phyloP scores from a whole-genome alignment of 2,329 filamentous ascomycete species.

The Pseudopithomyces chartarum region DNA sequence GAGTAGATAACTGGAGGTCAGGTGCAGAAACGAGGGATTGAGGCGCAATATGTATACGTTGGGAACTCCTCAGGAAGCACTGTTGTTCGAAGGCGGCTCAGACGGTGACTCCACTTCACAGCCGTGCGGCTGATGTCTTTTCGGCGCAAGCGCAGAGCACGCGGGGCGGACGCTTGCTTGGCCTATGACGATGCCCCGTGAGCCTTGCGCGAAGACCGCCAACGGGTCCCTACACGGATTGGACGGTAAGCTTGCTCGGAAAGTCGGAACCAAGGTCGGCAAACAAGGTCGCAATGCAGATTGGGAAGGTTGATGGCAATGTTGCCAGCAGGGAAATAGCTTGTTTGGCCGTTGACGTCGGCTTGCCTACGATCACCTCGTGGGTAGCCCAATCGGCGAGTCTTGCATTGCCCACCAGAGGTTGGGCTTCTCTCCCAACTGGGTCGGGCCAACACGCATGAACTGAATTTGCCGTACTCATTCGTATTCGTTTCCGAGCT shows the following conservation, averaged over 20 bases:
- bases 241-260: not conserved
- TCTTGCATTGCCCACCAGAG: not conserved
- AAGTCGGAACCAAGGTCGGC: slow-evolving; percentile 2
- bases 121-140: slow-evolving; percentile 29
- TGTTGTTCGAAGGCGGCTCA: slow-evolving; percentile 3
- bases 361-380: not conserved
- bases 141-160: slow-evolving; percentile 14
- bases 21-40: not conserved
- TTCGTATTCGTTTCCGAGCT: slow-evolving; percentile 1
- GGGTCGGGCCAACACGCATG: not conserved
- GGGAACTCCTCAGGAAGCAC: slow-evolving; percentile 10
- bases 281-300: not conserved
- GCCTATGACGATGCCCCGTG: slow-evolving; percentile 28
- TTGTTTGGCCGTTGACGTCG: slow-evolving; percentile 1
- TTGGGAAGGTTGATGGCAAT: not conserved
- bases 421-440: not conserved
- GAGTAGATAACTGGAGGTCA: not conserved
- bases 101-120: slow-evolving; percentile 25
- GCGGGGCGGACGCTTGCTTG: slow-evolving; percentile 24
- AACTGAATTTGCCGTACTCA: not conserved
- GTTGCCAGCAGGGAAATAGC: not conserved
- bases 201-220: not conserved
- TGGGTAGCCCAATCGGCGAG: not conserved
- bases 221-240: not conserved
- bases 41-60: slow-evolving; percentile 2